Evolutionary conservation across 768 basidiomycete genomes (phyloP).

Genomic region (Boletus sp.): DNA sequence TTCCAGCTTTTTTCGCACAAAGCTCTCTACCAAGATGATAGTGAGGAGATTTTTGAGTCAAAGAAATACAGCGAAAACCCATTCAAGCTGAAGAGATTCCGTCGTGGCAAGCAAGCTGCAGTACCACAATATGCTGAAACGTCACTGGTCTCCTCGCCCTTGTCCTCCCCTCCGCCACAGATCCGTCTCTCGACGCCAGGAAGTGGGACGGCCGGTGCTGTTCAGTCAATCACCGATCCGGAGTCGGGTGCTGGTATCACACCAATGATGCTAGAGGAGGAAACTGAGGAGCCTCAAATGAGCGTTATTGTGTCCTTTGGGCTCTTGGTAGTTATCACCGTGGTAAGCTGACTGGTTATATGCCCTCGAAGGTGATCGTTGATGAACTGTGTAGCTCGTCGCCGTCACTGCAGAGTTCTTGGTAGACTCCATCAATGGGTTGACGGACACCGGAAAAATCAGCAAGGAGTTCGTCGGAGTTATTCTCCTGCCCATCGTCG

Average conservation of each 20-base stretch:
- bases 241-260: constrained; percentile 4
- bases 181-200: background rate
- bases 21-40: constrained; percentile 56
- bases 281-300: constrained; percentile 48
- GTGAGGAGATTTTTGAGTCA: constrained; percentile 38
- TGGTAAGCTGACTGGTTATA: constrained; percentile 40
- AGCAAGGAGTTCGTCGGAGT: constrained; percentile 82
- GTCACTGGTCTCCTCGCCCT: constrained; percentile 2
- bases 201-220: no score
- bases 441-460: constrained; percentile 57
- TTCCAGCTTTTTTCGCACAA: constrained; percentile 83
- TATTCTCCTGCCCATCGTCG: constrained; percentile 87
- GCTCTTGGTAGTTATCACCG: constrained; percentile 57
- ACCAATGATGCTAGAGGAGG: constrained; percentile 16
- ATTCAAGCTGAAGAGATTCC: constrained; percentile 24
- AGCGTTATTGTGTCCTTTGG: constrained; percentile 53
- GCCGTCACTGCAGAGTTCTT: constrained; percentile 62
- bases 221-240: constrained; percentile 3
- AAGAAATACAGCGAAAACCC: constrained; percentile 44
- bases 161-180: constrained; percentile 8
- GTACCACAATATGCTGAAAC: constrained; percentile 2
- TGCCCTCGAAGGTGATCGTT: background rate
- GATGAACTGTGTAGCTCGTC: constrained; percentile 40
- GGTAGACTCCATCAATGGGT: constrained; percentile 77
- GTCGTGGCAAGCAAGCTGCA: constrained; percentile 8